phyloP scores from a whole-genome alignment of 306 rosid species.

The Benincasa hispida region DNA sequence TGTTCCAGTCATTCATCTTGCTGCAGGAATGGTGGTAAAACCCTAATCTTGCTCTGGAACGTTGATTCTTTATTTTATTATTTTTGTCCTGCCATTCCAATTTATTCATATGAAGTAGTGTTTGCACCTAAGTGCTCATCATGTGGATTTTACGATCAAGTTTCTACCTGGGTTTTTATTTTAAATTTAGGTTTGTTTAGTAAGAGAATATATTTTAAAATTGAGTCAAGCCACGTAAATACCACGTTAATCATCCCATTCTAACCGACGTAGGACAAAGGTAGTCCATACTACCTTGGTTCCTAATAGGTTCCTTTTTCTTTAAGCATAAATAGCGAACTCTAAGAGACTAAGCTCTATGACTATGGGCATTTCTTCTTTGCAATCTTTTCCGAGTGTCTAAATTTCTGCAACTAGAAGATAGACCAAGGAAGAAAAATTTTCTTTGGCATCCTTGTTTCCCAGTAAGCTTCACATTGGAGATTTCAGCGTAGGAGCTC shows the following conservation, averaged over 20 bases:
- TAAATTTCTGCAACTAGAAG: neutral
- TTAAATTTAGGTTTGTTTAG: neutral
- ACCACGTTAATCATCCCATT: too few relatives aligned
- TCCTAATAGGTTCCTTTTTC: too few relatives aligned
- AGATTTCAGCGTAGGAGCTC: neutral
- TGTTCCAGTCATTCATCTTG: slow-evolving; percentile 69
- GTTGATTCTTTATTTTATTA: neutral
- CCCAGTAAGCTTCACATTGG: neutral
- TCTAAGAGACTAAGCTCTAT: neutral
- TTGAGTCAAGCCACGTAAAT: too few relatives aligned
- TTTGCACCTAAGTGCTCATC: neutral
- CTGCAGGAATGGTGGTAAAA: slow-evolving; percentile 71
- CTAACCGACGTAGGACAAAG: too few relatives aligned
- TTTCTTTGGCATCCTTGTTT: neutral
- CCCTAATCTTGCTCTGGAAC: slow-evolving; percentile 13
- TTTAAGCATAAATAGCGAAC: too few relatives aligned
- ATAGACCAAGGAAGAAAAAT: neutral
- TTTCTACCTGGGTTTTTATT: neutral
- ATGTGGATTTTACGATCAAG: neutral
- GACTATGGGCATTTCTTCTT: neutral
- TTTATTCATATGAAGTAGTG: neutral
- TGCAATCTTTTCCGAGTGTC: neutral
- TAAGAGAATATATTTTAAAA: neutral
- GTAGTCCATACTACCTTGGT: too few relatives aligned
- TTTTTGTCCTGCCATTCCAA: neutral